A percentile compares a stretch with the other conserved stretches of the same genome.
These are phyloP conservation scores for Cyanidiococcus yangmingshanensis DNA, from an alignment of 23 red algal species.

Conservation along the genomic window DNA sequence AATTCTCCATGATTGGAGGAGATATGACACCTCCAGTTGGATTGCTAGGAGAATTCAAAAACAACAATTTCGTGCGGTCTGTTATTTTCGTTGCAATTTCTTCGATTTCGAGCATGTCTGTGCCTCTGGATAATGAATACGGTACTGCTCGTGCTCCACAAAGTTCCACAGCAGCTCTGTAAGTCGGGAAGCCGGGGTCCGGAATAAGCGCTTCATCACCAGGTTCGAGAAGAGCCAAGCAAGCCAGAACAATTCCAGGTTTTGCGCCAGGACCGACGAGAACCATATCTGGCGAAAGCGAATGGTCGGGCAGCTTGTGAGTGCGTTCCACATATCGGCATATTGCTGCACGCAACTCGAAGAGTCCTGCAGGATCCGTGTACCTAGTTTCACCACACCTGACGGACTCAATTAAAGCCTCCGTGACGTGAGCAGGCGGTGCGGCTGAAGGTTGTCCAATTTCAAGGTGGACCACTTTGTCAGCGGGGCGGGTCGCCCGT, in stretches of 20 bases:
- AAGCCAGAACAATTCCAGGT: slow-evolving; percentile 64
- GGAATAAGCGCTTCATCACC: slow-evolving; percentile 70
- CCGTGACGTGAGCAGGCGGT: slow-evolving; percentile 50
- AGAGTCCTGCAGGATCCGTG: slow-evolving; percentile 46
- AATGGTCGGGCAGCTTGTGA: slow-evolving; percentile 20
- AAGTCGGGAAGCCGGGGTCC: slow-evolving; percentile 92
- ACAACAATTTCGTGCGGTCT: slow-evolving; percentile 35
- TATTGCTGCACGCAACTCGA: slow-evolving; percentile 50
- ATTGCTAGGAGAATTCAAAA: slow-evolving; percentile 91
- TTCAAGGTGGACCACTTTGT: slow-evolving; percentile 70
- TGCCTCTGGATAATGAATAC: slow-evolving; percentile 28
- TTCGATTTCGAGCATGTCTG: slow-evolving; percentile 40
- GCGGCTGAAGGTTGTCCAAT: slow-evolving; percentile 81
- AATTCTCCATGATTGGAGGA: background rate
- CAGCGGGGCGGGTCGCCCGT: slow-evolving; percentile 22
- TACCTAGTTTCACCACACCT: slow-evolving; percentile 64
- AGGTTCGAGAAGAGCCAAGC: slow-evolving; percentile 45
- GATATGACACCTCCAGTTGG: slow-evolving; percentile 69
- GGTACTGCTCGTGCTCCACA: slow-evolving; percentile 48
- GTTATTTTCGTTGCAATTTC: slow-evolving; percentile 28
- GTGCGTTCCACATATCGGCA: slow-evolving; percentile 20
- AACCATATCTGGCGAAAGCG: slow-evolving; percentile 44
- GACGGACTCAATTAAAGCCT: slow-evolving; percentile 43
- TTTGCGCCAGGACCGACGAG: slow-evolving; percentile 89
- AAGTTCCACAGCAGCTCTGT: slow-evolving; percentile 52